Base-by-base conservation (phyloP, 1,284 basidiomycete species). In the Malassezia sympodialis region DNA sequence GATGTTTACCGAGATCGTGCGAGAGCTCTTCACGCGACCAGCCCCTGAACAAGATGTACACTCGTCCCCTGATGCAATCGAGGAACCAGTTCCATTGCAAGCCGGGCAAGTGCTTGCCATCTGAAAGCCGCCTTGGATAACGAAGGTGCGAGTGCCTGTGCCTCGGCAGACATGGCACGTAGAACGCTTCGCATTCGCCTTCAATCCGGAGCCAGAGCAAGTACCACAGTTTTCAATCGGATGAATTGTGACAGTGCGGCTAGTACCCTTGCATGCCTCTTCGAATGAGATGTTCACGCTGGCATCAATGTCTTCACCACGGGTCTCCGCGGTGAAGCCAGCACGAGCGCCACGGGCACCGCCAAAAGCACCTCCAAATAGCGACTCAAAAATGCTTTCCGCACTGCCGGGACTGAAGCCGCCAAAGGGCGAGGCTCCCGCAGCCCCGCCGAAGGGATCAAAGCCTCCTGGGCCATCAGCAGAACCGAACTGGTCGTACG, bases 401-500 rank as follows among this genome's bases (percentile, higher is more conserved):
- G 67, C 63, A 31, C 77, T 75, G 24, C 79, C 79, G 43, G 76
- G 76, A 34, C 60, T 59, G 60, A 69, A 69, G 17, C 82, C 80
- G 7, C 81, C 80, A 45, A 82, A 80, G 63, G 88, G 85, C 62
- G 83, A 83, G 44, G 81, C 82, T 37, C 81, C 79, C 32, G 79
- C 82, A 42, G 80, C 82, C 59, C 75, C 75, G 34, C 75, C 75
- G 53, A 76, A 76, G 26, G 90, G 85, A 78, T 96, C 88, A 76
- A 96, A 98, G 43, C 90, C 68, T 8, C 32, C 37, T 26, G 53
- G 46, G n/a, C 42, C 55, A 11, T 93, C 90, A 31, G 90, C 86
- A n/a, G 90, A 78, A 27, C 94, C 94, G 76, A 88, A 98, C 73
- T 87, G 83, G 76, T 98, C 93, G 72, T 87, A 99, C n/a, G 85